Base-by-base conservation (phyloP, 2,329 filamentous ascomycete species). In the Fusarium albidum region DNA sequence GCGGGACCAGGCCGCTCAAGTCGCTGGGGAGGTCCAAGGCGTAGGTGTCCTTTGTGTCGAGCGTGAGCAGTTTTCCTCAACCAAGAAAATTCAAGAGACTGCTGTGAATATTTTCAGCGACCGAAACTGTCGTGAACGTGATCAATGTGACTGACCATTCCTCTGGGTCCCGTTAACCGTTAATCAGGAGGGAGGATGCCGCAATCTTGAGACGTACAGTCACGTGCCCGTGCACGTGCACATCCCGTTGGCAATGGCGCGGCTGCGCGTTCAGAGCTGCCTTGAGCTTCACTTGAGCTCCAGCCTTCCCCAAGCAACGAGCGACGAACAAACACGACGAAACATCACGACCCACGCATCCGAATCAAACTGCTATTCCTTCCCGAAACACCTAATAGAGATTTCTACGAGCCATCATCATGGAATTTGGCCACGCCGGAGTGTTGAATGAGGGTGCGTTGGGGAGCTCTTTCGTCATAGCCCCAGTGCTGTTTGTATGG, bases 371-470 rank as follows among this genome's bases (percentile, higher is more conserved):
- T 42, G 45, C 13, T 40, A 6, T 9, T 28, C 11, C 31, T 17
- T 10, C 49, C n/a, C 39, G 13, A 10, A 37, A 33, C 18, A 28
- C 33, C 28, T 31, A 50, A 29, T 7, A 27, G 31, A 46, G 42
- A 34, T 14, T 31, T n/a, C 21, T 15, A 39, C 15, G 27, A 48
- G 45, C 29, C 13, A 18, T 38, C 41, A 70, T 52, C 43, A 88
- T 88, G 85, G 85, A 88, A 71, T 88, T 86, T 67, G 82, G 84
- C 55, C 83, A 75, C 57, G 81, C 82, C 65, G 86, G 86, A 70
- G 79, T 79, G 67, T 72, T 89, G 67, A 87, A 83, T 66, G 84
- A 88, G 79, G 86, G 86, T 87, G 74, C 64, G 71, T 66, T 43
- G 41, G 49, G n/a, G 38, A 59, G 55, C 59, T 60, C 45, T 57